These are phyloP conservation scores for Euphrasia confusa DNA, from an alignment of 257 asterid species.

Conservation along the genomic window DNA sequence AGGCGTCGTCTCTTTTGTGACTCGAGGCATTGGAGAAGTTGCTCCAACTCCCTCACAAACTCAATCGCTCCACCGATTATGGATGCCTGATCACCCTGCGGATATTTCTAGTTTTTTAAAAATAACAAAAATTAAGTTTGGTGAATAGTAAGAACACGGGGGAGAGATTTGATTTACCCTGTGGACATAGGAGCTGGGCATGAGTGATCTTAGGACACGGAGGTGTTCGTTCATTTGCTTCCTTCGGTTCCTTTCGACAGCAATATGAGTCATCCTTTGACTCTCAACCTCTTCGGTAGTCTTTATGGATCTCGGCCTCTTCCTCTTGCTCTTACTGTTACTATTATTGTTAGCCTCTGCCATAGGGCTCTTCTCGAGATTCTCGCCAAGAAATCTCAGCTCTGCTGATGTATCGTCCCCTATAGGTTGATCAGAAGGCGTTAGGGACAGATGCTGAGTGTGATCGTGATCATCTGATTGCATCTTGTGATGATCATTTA, in stretches of 20 bases:
- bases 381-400: slow-evolving; percentile 43
- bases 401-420: slow-evolving; percentile 28
- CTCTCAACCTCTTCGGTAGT: slow-evolving; percentile 89
- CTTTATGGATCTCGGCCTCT: slow-evolving; percentile 62
- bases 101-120: background rate
- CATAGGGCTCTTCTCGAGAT: slow-evolving; percentile 28
- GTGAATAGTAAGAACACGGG: background rate
- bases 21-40: slow-evolving; percentile 89
- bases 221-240: slow-evolving; percentile 97
- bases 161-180: slow-evolving; percentile 45
- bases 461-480: background rate
- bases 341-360: slow-evolving; percentile 18
- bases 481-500: slow-evolving; percentile 36
- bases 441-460: slow-evolving; percentile 17
- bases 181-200: slow-evolving; percentile 97
- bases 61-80: slow-evolving; percentile 96
- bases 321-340: slow-evolving; percentile 58
- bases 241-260: slow-evolving; percentile 86
- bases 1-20: slow-evolving; percentile 84
- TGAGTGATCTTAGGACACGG: slow-evolving; percentile 81
- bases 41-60: slow-evolving; percentile 85
- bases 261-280: slow-evolving; percentile 94
- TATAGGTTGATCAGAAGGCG: slow-evolving; percentile 4
- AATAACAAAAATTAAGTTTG: background rate
- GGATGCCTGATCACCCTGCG: slow-evolving; percentile 95